phyloP scores from a whole-genome alignment of 306 rosid species.

The Coriaria nepalensis region DNA sequence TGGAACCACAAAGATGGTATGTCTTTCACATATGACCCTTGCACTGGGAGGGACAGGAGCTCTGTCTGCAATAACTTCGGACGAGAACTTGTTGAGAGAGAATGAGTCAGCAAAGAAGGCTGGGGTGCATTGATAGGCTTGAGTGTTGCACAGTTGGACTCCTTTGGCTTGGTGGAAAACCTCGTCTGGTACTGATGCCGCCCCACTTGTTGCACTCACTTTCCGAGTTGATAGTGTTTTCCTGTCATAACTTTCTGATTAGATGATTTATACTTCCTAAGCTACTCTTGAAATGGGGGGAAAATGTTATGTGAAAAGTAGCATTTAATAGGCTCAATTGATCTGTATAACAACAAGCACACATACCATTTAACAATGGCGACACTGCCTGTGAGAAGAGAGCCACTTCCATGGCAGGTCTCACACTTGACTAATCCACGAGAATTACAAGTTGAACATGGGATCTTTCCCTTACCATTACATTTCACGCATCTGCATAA shows the following conservation, averaged over 20 bases:
- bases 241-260: constrained; percentile 26
- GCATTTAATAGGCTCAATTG: neutral
- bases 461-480: constrained; percentile 66
- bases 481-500: constrained; percentile 77
- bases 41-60: constrained; percentile 57
- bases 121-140: constrained; percentile 82
- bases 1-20: constrained; percentile 74
- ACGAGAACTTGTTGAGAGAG: constrained; percentile 78
- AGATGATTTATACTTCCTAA: no score
- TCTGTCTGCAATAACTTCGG: constrained; percentile 81
- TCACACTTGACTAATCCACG: constrained; percentile 63
- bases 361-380: constrained; percentile 77
- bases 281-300: no score
- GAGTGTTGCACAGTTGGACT: constrained; percentile 82
- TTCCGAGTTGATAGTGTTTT: constrained; percentile 71
- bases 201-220: constrained; percentile 80
- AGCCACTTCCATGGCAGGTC: constrained; percentile 59
- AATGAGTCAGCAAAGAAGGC: constrained; percentile 89
- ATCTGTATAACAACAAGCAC: neutral
- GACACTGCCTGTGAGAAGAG: constrained; percentile 45
- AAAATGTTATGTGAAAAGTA: no score
- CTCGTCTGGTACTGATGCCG: constrained; percentile 89
- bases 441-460: constrained; percentile 75
- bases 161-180: constrained; percentile 90
- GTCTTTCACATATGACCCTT: constrained; percentile 83